Base-by-base conservation (phyloP, 192 early-diverging fungal species). In the Coemansia sp. region DNA sequence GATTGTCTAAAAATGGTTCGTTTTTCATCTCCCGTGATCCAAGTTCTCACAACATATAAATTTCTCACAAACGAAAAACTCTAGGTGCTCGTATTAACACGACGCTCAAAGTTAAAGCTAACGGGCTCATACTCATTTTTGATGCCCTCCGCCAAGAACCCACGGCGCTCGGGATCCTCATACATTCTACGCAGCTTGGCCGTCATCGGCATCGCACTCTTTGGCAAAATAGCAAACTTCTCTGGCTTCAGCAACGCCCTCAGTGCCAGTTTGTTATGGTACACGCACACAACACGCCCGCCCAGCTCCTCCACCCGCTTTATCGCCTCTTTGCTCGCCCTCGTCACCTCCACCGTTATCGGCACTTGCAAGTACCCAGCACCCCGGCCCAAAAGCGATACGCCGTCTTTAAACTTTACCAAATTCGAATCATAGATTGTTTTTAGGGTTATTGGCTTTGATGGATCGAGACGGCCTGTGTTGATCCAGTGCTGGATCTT, bases 401-500 rank as follows among this genome's bases (percentile, higher is more conserved):
- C 90, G 39, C 94, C 95, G 65, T 99, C 93, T 70, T 90, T 86
- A 21, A 81, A 81, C 55, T 69, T 37, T 2, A 81, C 70, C 53
- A 76, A n/a, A 15, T 81, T 81, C 11, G 73, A 60, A 6, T 71
- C 41, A 23, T 72, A 72, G 25, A 81, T 69, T 29, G 72, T 55
- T 56, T 87, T 87, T 78, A 95, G 88, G 27, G 92, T 94, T 48
- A 99, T 94, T 0, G 85, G 74, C 60, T 93, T 86, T 14, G 83
- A 70, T 2, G 93, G 65, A 68, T 97, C 92, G 49, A 99, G 72
- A 24, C 94, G 83, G 6, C 94, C 93, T 2, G 76, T 85, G 56
- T 92, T 85, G 59, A 99, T 90, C 88, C 92, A 96, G 71, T 92
- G 88, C 79, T 97, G 94, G 67, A 99, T 76, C 35, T 87, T 82